Percentiles rank a stretch among this genome's conserved stretches.
Conservation (phyloP, 805 yeast genomes). For the Barnettozyma siamensis region DNA sequence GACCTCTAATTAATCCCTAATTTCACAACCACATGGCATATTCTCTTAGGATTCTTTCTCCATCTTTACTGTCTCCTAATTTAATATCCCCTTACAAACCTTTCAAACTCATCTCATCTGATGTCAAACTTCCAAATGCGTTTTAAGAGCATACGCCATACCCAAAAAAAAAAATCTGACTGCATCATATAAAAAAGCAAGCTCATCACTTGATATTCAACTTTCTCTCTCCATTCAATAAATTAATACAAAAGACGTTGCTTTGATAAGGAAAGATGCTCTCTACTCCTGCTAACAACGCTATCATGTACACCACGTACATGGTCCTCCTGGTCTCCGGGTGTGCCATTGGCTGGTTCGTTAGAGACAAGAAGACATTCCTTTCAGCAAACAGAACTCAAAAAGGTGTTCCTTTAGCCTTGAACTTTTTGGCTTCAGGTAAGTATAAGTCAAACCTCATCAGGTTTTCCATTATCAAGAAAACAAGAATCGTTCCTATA, state of each 20-base stretch:
- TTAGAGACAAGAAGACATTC: slow-evolving; percentile 48
- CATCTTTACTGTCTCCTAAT: no score
- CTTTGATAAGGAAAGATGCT: no score
- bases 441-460: slow-evolving; percentile 35
- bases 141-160: no score
- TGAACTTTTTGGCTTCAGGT: slow-evolving; percentile 90
- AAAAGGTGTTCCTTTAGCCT: slow-evolving; percentile 70
- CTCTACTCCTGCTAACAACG: slow-evolving; percentile 53
- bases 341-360: slow-evolving; percentile 52
- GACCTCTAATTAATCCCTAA: no score
- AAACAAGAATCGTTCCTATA: not conserved
- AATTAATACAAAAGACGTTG: no score
- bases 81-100: no score
- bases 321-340: slow-evolving; percentile 51
- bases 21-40: no score
- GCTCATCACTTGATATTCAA: not conserved
- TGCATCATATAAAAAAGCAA: not conserved
- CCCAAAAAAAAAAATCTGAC: not conserved
- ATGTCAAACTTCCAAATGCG: no score
- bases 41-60: no score
- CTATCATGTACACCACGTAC: slow-evolving; percentile 57
- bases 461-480: not conserved
- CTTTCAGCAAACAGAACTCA: slow-evolving; percentile 78
- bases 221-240: no score
- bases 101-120: no score